phyloP scores from a whole-genome alignment of 169 alveolate genomes.

The Cystoisospora suis region DNA sequence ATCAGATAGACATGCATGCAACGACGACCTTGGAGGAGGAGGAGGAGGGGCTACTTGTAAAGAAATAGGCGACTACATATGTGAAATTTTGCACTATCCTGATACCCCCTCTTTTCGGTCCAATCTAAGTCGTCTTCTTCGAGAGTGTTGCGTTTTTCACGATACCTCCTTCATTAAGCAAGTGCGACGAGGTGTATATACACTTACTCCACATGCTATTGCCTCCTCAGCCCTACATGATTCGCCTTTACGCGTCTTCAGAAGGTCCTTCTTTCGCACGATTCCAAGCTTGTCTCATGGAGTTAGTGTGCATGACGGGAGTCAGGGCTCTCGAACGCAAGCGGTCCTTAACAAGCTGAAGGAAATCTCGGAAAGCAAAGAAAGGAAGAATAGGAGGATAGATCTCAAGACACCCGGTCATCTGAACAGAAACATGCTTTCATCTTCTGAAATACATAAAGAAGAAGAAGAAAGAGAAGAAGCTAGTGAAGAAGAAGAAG shows the following conservation, averaged over 20 bases:
- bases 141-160: neutral
- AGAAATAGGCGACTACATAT: conserved; percentile 18
- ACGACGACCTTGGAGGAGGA: no score
- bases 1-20: no score
- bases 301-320: neutral
- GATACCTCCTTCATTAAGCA: neutral
- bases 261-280: neutral
- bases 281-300: neutral
- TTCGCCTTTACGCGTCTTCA: neutral
- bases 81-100: conserved; percentile 4
- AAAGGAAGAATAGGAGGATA: no score
- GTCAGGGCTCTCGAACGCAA: no score
- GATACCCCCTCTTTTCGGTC: conserved; percentile 4
- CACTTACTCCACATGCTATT: neutral
- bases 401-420: no score
- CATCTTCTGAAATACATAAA: no score
- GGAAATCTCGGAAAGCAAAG: no score
- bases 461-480: neutral
- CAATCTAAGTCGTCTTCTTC: neutral
- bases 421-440: no score
- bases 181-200: conserved; percentile 19
- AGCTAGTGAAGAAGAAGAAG: neutral
- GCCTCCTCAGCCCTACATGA: neutral
- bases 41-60: conserved; percentile 23
- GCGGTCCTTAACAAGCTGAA: no score